Evolutionary conservation across 768 basidiomycete genomes (phyloP).

Genomic region (Crucibulum laeve): DNA sequence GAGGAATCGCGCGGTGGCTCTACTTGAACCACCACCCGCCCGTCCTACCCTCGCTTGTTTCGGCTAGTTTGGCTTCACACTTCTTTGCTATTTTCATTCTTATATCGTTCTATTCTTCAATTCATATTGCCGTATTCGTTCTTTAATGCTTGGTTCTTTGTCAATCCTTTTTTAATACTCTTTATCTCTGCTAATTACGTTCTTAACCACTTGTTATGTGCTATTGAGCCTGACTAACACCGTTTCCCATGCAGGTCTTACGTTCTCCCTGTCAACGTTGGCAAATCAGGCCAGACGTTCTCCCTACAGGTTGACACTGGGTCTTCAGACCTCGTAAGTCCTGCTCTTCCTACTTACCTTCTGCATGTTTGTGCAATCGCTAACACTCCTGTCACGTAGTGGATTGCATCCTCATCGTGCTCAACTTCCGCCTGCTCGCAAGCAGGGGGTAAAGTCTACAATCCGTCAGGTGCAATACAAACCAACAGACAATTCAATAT

Average conservation of each 20-base stretch:
- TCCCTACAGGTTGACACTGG: slow-evolving; percentile 78
- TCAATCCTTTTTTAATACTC: too few species aligned
- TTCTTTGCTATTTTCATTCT: too few species aligned
- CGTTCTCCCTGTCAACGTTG: slow-evolving; percentile 55
- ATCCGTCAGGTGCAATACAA: slow-evolving; percentile 41
- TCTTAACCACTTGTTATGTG: too few species aligned
- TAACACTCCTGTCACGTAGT: slow-evolving; percentile 35
- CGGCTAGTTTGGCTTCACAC: too few species aligned
- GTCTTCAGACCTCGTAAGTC: slow-evolving; percentile 71
- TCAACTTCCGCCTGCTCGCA: slow-evolving; percentile 45
- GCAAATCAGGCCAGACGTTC: slow-evolving; percentile 41
- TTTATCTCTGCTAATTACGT: too few species aligned
- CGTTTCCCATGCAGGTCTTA: slow-evolving; percentile 46
- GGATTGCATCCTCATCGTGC: slow-evolving; percentile 71
- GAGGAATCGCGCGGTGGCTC: too few species aligned
- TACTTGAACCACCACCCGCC: too few species aligned
- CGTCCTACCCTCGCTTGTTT: too few species aligned
- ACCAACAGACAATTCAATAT: slow-evolving; percentile 46
- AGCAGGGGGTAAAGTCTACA: slow-evolving; percentile 46
- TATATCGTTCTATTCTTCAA: too few species aligned
- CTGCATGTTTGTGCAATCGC: not conserved
- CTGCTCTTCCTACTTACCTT: not conserved
- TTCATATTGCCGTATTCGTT: too few species aligned
- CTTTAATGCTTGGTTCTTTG: too few species aligned
- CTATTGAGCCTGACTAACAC: slow-evolving; percentile 1